Conservation (phyloP, 495 filamentous ascomycete species). For the Cercophora samala region DNA sequence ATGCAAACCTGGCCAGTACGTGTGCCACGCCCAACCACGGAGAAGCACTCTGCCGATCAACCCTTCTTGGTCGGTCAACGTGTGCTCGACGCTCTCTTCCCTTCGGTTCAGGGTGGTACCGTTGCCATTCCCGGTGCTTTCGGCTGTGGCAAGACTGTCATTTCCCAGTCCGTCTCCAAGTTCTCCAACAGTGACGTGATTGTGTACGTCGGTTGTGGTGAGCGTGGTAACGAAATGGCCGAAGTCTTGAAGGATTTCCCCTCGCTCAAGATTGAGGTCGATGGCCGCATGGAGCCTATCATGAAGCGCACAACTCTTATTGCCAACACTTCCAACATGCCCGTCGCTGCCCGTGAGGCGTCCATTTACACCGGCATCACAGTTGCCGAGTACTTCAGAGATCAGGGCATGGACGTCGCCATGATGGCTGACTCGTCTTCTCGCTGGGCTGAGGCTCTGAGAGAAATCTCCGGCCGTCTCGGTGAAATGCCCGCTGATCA, state of each 20-base stretch:
- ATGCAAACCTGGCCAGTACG: conserved; percentile 99
- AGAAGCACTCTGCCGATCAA: conserved; percentile 81
- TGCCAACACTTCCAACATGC: conserved; percentile 99
- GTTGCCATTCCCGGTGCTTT: conserved; percentile 98
- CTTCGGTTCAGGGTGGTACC: conserved; percentile 93
- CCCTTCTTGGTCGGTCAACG: conserved; percentile 96
- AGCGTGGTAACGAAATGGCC: conserved; percentile 99
- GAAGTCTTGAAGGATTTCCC: conserved; percentile 99
- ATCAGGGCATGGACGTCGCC: conserved; percentile 94
- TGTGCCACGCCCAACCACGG: conserved; percentile 83
- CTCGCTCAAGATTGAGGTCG: conserved; percentile 84
- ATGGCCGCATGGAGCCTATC: conserved; percentile 94
- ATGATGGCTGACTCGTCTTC: conserved; percentile 99
- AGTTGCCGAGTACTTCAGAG: conserved; percentile 96
- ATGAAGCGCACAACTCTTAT: conserved; percentile 99
- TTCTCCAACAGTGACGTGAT: conserved; percentile 99
- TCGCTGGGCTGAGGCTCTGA: conserved; percentile 95
- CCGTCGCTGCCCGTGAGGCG: conserved; percentile 95
- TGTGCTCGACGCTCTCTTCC: conserved; percentile 96
- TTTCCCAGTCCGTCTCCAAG: conserved; percentile 96
- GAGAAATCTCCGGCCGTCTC: conserved; percentile 97
- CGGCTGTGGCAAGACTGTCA: conserved; percentile 99
- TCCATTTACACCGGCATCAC: conserved; percentile 99
- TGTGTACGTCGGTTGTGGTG: conserved; percentile 96
- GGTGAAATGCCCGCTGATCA: conserved; percentile 99